Evolutionary conservation across 306 rosid species (phyloP).

Genomic region (Alnus rubra): DNA sequence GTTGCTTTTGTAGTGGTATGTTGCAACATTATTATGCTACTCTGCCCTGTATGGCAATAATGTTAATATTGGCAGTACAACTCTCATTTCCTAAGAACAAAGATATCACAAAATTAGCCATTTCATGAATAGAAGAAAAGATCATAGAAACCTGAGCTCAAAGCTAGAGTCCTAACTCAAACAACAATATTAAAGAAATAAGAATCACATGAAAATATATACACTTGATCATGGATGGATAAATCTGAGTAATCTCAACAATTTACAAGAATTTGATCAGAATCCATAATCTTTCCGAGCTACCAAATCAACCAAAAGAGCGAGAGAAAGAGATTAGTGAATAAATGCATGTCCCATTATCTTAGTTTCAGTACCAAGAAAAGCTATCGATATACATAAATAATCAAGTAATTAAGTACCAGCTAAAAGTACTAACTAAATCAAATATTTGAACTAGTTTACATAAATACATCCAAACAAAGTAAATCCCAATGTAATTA

Average conservation of each 20-base stretch:
- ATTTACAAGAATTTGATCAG: too few species aligned
- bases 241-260: too few species aligned
- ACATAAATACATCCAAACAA: not conserved
- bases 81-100: conserved; percentile 6
- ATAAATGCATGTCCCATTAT: not conserved
- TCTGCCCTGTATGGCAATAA: conserved; percentile 46
- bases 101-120: conserved; percentile 8
- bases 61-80: not conserved
- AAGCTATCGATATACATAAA: not conserved
- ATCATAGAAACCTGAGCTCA: conserved; percentile 12
- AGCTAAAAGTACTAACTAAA: not conserved
- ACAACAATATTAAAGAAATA: not conserved
- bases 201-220: not conserved
- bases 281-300: too few species aligned
- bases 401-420: not conserved
- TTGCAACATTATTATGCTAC: conserved; percentile 84
- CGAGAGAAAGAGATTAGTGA: not conserved
- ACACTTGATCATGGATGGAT: too few species aligned
- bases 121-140: not conserved
- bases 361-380: not conserved
- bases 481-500: conserved; percentile 13
- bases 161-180: conserved; percentile 17
- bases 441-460: too few species aligned
- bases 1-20: conserved; percentile 79
- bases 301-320: not conserved